Evolutionary conservation across 1,284 basidiomycete species (phyloP), one percentile per base, ranked within the genome.

Genomic region (Leccinum ponderosum): DNA sequence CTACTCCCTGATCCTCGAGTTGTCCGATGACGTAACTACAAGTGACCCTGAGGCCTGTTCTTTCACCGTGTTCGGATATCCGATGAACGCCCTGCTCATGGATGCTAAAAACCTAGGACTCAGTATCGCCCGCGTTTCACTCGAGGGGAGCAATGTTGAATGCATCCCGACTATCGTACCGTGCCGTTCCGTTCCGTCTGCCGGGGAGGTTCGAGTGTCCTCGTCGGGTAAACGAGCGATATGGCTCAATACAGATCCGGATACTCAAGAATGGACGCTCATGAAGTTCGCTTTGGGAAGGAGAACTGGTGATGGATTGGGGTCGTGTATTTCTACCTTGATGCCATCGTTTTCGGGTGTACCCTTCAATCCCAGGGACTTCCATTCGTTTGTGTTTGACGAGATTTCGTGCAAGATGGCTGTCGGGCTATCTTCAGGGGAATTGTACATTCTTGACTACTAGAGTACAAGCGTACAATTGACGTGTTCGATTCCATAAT

Each of bases 291-390:
- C 64, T 37, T 56, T 61, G 20, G 64, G 55, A 20, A 57, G 63
- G 47, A 51, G 39, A 14, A 9, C 17, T 17, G 51, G 54, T 44
- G 56, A 17, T 27, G 53, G 31, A 29, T 29, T 53, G 14, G 48
- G 35, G 12, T 56, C 62, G n/a, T 55, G 63, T 56, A 53, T 68
- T 25, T 65, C 69, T 50, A 62, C 57, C 1, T 55, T 71, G 53
- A 66, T 74, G 59, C 64, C 64, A 8, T 58, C 62, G 6, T 65
- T 67, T 59, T 72, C 71, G 33, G 68, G 68, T 1, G 55, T 73
- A 31, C 64, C 68, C 1, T 63, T 73, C 5, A 64, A 61, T 53
- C 68, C 64, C 53, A 57, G 44, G 6, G 66, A 72, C 48, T 61
- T 68, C 33, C 62, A 69, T 51, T 59, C 52, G 3, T 70, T 73